Conservation (phyloP, 768 basidiomycete species). For the Kwoniella shandongensis region DNA sequence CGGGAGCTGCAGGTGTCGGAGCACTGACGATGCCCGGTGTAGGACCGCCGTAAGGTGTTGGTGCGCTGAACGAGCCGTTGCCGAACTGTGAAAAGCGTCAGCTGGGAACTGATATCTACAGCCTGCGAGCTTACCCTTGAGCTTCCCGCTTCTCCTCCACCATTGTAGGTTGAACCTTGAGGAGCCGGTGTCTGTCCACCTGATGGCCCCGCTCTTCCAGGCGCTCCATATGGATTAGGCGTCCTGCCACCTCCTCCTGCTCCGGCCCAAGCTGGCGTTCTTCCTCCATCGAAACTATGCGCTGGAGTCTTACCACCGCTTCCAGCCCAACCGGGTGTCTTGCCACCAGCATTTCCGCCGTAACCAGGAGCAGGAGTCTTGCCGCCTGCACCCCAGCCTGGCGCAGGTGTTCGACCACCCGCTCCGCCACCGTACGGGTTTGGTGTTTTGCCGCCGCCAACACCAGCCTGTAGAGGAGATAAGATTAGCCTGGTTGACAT, state of each 20-base stretch:
- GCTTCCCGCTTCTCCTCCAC: conserved; percentile 15
- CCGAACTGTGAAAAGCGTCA: conserved; percentile 12
- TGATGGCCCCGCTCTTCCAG: conserved; percentile 15
- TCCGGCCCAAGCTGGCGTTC: conserved; percentile 27
- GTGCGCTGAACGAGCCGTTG: conserved; percentile 26
- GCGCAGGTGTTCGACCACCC: conserved; percentile 34
- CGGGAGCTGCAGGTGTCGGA: conserved; percentile 55
- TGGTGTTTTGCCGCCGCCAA: conserved; percentile 57
- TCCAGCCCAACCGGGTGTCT: conserved; percentile 31
- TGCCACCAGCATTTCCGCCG: conserved; percentile 37
- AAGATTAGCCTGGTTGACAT: not conserved
- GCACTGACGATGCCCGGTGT: conserved; percentile 37
- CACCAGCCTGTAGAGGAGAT: conserved; percentile 1
- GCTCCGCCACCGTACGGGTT: conserved; percentile 57
- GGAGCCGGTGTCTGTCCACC: conserved; percentile 38
- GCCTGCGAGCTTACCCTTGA: conserved; percentile 30
- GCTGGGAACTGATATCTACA: not conserved
- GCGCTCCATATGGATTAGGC: conserved; percentile 23
- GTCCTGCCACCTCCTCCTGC: conserved; percentile 25
- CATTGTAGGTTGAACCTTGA: conserved; percentile 20
- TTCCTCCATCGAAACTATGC: conserved; percentile 42
- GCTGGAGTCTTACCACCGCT: conserved; percentile 60
- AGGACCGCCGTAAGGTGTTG: conserved; percentile 27
- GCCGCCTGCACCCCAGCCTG: conserved; percentile 34
- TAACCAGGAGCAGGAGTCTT: conserved; percentile 43